Evolutionary conservation across 306 rosid species (phyloP), one percentile per base, ranked within the genome.

Genomic region (Spatholobus suberectus): DNA sequence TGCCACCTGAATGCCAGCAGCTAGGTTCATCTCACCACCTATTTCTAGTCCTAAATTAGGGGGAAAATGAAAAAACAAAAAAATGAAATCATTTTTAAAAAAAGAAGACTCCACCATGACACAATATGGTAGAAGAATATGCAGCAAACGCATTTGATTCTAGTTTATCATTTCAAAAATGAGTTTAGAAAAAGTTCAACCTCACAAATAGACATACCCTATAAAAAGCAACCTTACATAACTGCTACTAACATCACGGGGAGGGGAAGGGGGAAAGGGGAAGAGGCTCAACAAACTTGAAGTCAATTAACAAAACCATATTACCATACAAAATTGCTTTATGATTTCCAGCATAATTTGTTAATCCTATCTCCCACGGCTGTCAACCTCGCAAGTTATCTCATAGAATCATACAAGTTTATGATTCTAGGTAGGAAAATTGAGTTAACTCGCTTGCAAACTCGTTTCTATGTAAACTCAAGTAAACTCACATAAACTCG

Each of bases 1-100:
- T 69, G 99, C 98, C 85, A 96, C 97, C 88, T 94, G 99, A 86
- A 96, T 94, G 18, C 94, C 96, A 80, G 97, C 92, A 47, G 98
- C 98, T 82, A 96, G 88, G 88, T 94, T 91, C 97, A 91, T 92
- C 89, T 91, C 98, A 75, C 99, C 97, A 21, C 99, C 98, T 41
- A 91, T 87, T 86, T 92, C 99, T 83, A 92, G 87, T 72, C 99
- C 99, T 96, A 81, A 7, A 78, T 78, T 46, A 12, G 20, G 34
- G 14, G 17, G 17, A 1, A 11, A 24, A 52, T 20, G 20, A 63
- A 37, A 23, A 47, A 13, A 44, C 71, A 21, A 4, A 51, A 32
- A 55, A 32, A 21, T 11, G 26, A 69, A 51, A 51, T 72, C 18
- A 81, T 43, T 76, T 84, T 79, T n/a, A 5, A 13, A 15, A 35